Evolutionary conservation across 805 yeast species (phyloP), one percentile per base, ranked within the genome.

Genomic region (Metschnikowia colocasiae): DNA sequence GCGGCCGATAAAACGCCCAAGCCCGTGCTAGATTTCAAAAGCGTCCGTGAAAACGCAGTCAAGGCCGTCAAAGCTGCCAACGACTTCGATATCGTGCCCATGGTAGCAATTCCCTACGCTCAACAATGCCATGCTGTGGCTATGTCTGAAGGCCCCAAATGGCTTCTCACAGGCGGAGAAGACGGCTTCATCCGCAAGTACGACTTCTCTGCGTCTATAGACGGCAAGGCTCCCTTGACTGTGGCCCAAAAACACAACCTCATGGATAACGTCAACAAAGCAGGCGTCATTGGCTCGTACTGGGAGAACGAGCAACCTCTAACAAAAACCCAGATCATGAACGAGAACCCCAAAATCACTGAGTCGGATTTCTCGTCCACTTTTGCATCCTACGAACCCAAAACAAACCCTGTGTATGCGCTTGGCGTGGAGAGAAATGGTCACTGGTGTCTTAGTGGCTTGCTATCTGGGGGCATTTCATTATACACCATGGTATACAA

Each of bases 231-330:
- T 6, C 92, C 94, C 4, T 71, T 94, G 44, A 92, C 98, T 0
- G 87, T 90, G 50, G 89, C 96, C 2, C 99, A 94, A 63, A 81
- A 81, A 59, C 98, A 94, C 64, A 85, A 87, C 41, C 73, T 90
- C 42, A 89, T 89, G 20, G 99, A 94, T 62, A 79, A 94, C 1
- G 80, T 94, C 27, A 78, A 85, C 7, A 84, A 85, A 59, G 94
- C 90, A 0, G 99, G 98, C 6, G 83, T 88, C 4, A 67, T 91
- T 4, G 61, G 77, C 13, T 84, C 94, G 0, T 92, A 89, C 68
- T 94, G 97, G 97, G 98, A 92, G 60, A 94, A 94, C 64, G 98
- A 94, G 67, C 87, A 90, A 58, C 97, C 98, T 0, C 70, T 80
- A 47, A 66, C 73, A 27, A 71, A 70, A 51, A 60, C 74, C 48